A percentile compares a stretch with the other conserved stretches of the same genome.
Conservation (phyloP, 768 basidiomycete genomes). For the Galerina sulciceps region DNA sequence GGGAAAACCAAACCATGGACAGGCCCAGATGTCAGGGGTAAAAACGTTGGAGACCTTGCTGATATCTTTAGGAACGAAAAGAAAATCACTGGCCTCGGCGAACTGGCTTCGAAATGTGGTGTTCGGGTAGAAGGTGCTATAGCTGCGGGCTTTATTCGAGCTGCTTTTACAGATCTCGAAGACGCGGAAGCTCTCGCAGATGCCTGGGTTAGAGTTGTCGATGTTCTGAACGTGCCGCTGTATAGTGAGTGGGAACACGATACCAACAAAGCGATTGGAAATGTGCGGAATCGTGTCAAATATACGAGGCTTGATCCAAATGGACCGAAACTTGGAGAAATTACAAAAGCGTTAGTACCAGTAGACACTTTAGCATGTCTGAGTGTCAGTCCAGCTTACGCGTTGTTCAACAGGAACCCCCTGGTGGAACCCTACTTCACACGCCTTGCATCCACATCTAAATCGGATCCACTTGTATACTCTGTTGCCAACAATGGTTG, state of each 20-base stretch:
- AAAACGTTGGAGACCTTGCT: conserved; percentile 68
- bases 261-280: conserved; percentile 69
- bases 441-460: conserved; percentile 54
- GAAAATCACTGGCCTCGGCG: conserved; percentile 61
- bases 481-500: conserved; percentile 98
- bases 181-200: conserved; percentile 62
- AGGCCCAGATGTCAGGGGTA: conserved; percentile 61
- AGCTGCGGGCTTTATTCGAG: conserved; percentile 77
- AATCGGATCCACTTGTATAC: conserved; percentile 59
- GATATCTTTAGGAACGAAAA: conserved; percentile 57
- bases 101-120: conserved; percentile 69
- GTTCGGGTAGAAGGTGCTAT: conserved; percentile 62
- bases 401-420: conserved; percentile 57
- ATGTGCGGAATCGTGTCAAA: conserved; percentile 74
- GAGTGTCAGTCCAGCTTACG: background rate
- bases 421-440: conserved; percentile 95
- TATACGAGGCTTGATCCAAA: conserved; percentile 82
- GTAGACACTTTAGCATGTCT: background rate
- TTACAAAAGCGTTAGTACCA: conserved; percentile 68
- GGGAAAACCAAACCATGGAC: conserved; percentile 58
- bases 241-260: conserved; percentile 91
- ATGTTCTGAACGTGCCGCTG: conserved; percentile 86
- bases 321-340: conserved; percentile 85
- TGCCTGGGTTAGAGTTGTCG: conserved; percentile 78
- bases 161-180: conserved; percentile 57